phyloP scores from a whole-genome alignment of 805 yeast genomes.

The Cyberlindnera xishuangbannaensis region DNA sequence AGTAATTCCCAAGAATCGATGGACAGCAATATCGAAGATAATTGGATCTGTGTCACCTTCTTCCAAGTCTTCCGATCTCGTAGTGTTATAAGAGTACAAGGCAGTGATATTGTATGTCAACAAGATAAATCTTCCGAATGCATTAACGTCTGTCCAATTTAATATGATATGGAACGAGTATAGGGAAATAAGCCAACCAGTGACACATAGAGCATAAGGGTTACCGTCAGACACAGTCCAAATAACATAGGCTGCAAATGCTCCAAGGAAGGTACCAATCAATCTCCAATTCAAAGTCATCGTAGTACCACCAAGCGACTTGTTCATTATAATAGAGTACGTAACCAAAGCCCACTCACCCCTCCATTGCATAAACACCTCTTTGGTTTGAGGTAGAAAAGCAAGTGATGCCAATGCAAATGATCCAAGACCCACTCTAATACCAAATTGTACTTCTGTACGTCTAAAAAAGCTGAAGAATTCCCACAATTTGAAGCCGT shows the following conservation, averaged over 20 bases:
- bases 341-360: constrained; percentile 86
- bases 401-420: constrained; percentile 62
- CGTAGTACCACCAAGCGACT: constrained; percentile 78
- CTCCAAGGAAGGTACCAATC: constrained; percentile 72
- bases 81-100: constrained; percentile 64
- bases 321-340: constrained; percentile 77
- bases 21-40: constrained; percentile 69
- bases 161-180: constrained; percentile 51
- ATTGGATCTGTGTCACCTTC: constrained; percentile 59
- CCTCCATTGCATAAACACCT: constrained; percentile 56
- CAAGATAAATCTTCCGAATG: constrained; percentile 65
- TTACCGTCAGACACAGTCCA: constrained; percentile 59
- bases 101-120: constrained; percentile 77
- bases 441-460: constrained; percentile 71
- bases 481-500: constrained; percentile 41
- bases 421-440: constrained; percentile 76
- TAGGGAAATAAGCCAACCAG: constrained; percentile 34
- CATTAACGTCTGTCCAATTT: constrained; percentile 53
- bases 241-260: constrained; percentile 48
- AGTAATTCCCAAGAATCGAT: constrained; percentile 66
- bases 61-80: constrained; percentile 50
- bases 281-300: constrained; percentile 72
- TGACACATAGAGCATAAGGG: constrained; percentile 44
- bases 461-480: constrained; percentile 46
- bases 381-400: constrained; percentile 49